Evolutionary conservation across 768 basidiomycete species (phyloP), one percentile per base, ranked within the genome.

Genomic region (Boletellus ananas): DNA sequence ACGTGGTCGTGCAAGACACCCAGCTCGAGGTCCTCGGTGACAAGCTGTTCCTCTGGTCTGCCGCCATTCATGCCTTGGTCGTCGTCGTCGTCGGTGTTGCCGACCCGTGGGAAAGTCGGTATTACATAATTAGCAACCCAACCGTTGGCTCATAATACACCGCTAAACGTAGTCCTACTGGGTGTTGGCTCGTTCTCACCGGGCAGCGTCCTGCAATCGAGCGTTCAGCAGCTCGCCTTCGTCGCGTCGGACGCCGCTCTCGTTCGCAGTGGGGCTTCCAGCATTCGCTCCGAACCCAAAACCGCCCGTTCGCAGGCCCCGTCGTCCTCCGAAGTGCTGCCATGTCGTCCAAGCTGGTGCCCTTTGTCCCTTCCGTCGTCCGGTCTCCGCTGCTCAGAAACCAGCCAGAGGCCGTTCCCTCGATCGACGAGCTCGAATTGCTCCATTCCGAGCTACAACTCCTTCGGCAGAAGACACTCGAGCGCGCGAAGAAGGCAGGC

Each of bases 401-500:
- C 56, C 76, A 77, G 1, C 74, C 85, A 49, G 85, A 89, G 49
- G 51, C 74, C 12, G 75, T 92, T 14, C 90, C 90, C 8, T 74
- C 83, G 18, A 79, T 80, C 16, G 83, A 87, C 45, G 90, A 91
- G 35, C 80, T 91, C 43, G 81, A 87, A 50, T 57, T 66, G 18
- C 75, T 90, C 18, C 79, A 84, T 35, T 59, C 72, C 38, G 87
- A 90, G 64, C 79, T 92, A 41, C 71, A 65, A 52, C 53, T 70
- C 42, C 68, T 85, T 45, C 79, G 74, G 59, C 72, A 78, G 57
- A 73, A 71, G 61, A 77, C 80, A 7, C 58, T 81, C 41, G 83
- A 84, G 54, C 77, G 86, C 57, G 79, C 76, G 35, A 82, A 78
- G 74, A 90, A 88, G 72, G 90, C 88, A 0, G 79, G 78, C 29